These are phyloP conservation scores for Annona cherimola DNA, from an alignment of 164 flowering plant species.

Conservation along the genomic window DNA sequence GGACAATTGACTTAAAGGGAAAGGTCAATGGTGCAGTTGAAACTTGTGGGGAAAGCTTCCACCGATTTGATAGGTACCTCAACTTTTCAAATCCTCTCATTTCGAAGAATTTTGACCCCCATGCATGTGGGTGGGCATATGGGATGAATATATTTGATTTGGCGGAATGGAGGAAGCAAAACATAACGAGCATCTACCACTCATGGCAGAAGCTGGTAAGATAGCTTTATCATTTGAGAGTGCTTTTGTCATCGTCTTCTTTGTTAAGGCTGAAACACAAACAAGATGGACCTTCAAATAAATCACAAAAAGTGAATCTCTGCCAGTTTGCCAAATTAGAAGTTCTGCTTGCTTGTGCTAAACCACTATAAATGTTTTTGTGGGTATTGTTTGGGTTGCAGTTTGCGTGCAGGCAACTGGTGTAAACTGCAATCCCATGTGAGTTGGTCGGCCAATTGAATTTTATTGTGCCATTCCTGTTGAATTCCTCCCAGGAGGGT, in stretches of 20 bases:
- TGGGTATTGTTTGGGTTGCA: too few species aligned
- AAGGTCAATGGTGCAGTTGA: constrained; percentile 93
- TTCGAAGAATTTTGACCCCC: constrained; percentile 19
- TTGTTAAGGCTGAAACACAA: neutral
- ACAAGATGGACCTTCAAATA: too few species aligned
- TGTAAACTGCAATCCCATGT: too few species aligned
- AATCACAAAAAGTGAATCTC: too few species aligned
- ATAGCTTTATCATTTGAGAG: neutral
- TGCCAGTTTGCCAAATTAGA: too few species aligned
- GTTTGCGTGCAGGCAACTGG: too few species aligned
- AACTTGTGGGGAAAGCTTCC: constrained; percentile 30
- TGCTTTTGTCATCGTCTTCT: neutral
- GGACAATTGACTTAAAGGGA: constrained; percentile 76
- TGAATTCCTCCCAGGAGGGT: too few species aligned
- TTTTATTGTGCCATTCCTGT: too few species aligned
- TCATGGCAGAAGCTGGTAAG: constrained; percentile 26
- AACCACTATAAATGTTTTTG: too few species aligned
- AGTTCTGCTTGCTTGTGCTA: too few species aligned
- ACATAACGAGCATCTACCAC: constrained; percentile 22
- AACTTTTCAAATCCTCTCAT: constrained; percentile 31
- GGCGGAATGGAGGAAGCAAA: constrained; percentile 24
- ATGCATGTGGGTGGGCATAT: constrained; percentile 27
- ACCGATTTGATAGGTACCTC: constrained; percentile 27
- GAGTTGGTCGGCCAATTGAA: too few species aligned
- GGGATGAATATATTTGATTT: constrained; percentile 28